A percentile compares a stretch with the other conserved stretches of the same genome.
These are phyloP conservation scores for Zoysia japonica DNA, from an alignment of 176 grass and related monocot species.

Conservation along the genomic window DNA sequence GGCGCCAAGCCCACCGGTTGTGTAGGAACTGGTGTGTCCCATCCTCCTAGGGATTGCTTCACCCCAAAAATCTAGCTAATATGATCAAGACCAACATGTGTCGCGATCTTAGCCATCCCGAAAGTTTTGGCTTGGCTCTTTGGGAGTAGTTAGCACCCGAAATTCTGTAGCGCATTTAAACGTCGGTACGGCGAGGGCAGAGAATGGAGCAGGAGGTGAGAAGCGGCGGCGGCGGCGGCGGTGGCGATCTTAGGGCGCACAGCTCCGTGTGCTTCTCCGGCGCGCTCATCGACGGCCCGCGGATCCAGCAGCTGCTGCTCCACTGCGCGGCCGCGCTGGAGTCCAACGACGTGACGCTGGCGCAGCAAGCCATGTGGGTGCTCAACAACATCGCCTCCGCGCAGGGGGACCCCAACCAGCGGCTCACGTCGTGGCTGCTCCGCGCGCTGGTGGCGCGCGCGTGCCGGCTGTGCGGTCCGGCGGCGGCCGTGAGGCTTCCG, in stretches of 20 bases:
- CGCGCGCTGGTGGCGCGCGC: slow-evolving; percentile 74
- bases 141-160: neutral
- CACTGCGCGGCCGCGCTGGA: slow-evolving; percentile 86
- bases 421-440: slow-evolving; percentile 84
- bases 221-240: neutral
- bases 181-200: neutral
- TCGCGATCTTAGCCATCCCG: neutral
- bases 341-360: slow-evolving; percentile 87
- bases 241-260: slow-evolving; percentile 26
- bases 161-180: neutral
- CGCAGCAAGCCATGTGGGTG: slow-evolving; percentile 95
- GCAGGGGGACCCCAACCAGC: slow-evolving; percentile 80
- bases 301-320: slow-evolving; percentile 86
- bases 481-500: slow-evolving; percentile 1
- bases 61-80: neutral
- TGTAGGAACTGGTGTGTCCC: neutral
- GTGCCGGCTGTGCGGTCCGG: slow-evolving; percentile 50
- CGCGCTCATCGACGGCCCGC: slow-evolving; percentile 57
- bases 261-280: slow-evolving; percentile 43
- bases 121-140: neutral
- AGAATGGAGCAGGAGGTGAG: slow-evolving; percentile 39
- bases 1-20: neutral
- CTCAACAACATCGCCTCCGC: slow-evolving; percentile 94
- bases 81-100: slow-evolving; percentile 31
- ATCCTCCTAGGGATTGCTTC: slow-evolving; percentile 12